Conservation (phyloP, 139 green algal genomes). For the Chlamydomonas sp. region DNA sequence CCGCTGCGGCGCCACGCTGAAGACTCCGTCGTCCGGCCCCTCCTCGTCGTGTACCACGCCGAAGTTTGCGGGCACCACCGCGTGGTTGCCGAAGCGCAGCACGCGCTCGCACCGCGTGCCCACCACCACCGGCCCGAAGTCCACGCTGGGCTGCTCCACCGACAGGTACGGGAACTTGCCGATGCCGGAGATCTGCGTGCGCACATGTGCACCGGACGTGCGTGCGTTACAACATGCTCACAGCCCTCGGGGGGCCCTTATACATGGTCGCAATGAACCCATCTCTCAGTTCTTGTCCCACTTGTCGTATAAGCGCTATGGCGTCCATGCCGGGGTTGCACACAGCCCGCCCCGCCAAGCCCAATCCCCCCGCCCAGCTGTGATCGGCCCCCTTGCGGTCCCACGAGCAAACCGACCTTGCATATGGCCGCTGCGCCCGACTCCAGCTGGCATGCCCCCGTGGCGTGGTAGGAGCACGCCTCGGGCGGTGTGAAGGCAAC, state of each 20-base stretch:
- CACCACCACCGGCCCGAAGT: slow-evolving; percentile 75
- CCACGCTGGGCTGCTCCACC: slow-evolving; percentile 49
- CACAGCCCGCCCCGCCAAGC: too few species aligned
- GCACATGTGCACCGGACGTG: not conserved
- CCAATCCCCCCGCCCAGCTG: too few species aligned
- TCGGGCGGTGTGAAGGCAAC: slow-evolving; percentile 67
- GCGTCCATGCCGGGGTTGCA: too few species aligned
- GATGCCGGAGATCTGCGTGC: slow-evolving; percentile 62
- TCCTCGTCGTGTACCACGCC: slow-evolving; percentile 23
- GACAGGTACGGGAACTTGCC: slow-evolving; percentile 79
- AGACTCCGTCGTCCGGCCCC: slow-evolving; percentile 34
- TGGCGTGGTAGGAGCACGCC: slow-evolving; percentile 61
- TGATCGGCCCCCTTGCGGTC: not conserved
- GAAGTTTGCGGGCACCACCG: slow-evolving; percentile 69
- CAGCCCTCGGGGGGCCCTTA: too few species aligned
- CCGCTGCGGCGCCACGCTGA: slow-evolving; percentile 14
- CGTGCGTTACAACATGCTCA: not conserved
- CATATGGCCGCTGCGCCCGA: slow-evolving; percentile 48
- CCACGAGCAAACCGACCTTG: slow-evolving; percentile 19
- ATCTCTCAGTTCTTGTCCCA: too few species aligned
- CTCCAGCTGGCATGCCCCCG: slow-evolving; percentile 59
- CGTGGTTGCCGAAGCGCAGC: slow-evolving; percentile 69
- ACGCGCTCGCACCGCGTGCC: slow-evolving; percentile 52
- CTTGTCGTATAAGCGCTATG: too few species aligned
- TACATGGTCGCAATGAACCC: too few species aligned